Conservation (phyloP, 2,329 filamentous ascomycete genomes). For the Hypocreales sp. region DNA sequence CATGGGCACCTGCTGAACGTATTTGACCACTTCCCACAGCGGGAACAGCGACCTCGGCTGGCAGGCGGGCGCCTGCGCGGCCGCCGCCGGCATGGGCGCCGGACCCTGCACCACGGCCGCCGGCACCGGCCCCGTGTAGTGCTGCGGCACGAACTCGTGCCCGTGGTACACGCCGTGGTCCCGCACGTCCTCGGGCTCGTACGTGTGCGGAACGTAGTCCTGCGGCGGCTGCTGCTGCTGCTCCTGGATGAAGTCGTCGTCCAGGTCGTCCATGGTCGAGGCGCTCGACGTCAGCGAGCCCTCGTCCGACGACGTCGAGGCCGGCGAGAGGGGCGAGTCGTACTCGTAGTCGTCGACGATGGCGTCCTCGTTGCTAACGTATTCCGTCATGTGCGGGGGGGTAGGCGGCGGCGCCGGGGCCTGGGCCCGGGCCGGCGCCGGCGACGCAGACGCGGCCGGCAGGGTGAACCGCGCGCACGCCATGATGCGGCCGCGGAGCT, state of each 20-base stretch:
- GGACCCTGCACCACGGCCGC: constrained; percentile 6
- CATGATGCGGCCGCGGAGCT: constrained; percentile 64
- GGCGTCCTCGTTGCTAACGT: constrained; percentile 32
- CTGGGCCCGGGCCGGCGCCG: constrained; percentile 3
- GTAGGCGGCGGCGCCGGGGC: constrained; percentile 23
- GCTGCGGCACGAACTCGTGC: constrained; percentile 30
- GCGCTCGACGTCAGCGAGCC: constrained; percentile 39
- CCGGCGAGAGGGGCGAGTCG: constrained; percentile 32
- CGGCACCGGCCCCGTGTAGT: constrained; percentile 25
- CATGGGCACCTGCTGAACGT: constrained; percentile 31
- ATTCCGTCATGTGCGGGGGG: constrained; percentile 25
- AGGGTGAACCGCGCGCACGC: constrained; percentile 61
- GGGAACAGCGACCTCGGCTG: constrained; percentile 29
- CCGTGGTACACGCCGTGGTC: constrained; percentile 21
- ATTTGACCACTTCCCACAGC: constrained; percentile 37
- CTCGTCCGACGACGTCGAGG: constrained; percentile 34
- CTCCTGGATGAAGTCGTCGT: constrained; percentile 31
- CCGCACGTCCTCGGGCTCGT: constrained; percentile 29
- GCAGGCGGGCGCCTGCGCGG: constrained; percentile 12
- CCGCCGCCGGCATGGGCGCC: constrained; percentile 6
- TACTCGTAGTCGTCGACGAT: constrained; percentile 27
- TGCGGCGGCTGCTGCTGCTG: constrained; percentile 20
- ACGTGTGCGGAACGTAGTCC: constrained; percentile 26
- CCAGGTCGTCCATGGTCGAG: constrained; percentile 34
- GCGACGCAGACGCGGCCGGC: constrained; percentile 14